Evolutionary conservation across 2,329 filamentous ascomycete genomes (phyloP), one percentile per base, ranked within the genome.

Genomic region (Coniochaeta sp.): DNA sequence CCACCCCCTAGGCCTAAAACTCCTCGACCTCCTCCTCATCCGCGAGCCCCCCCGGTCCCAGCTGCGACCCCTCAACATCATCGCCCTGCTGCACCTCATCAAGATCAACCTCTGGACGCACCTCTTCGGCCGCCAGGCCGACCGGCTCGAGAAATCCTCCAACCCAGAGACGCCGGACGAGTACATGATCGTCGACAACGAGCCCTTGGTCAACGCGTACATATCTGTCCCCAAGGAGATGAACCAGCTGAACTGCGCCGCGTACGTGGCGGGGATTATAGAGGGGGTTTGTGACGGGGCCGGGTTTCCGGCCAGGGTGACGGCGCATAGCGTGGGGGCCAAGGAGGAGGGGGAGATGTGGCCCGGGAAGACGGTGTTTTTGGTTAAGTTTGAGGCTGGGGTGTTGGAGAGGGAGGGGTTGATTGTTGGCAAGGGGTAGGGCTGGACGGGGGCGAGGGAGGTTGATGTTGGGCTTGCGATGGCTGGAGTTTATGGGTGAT

Each of bases 171-270:
- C 91, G 50, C 86, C 89, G 8, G 90, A 94, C 61, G 92, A 97
- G 74, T 99, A 97, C 76, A 97, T 99, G 92, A 94, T 99, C 62
- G 89, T 91, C 62, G 94, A 99, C 72, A 97, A 99, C 71, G 94
- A 97, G 67, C 94, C 94, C 18, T 78, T 97, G 48, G 92, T 97
- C 33, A 97, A 96, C 70, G 86, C 87, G 56, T 97, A 94, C 72
- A 87, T 99, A 65, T 90, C 85, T 61, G 87, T 97, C 50, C 94
- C 94, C 14, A 87, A 87, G 64, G 94, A 99, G 71, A 95, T 99
- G 89, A 91, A 81, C 70, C 89, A 94, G 79, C 78, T 99, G 63
- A 97, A 96, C 69, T 96, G 92, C 70, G 94, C 92, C 16, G 94
- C 94, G 9, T 99, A 89, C 65, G 91, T 96, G 18, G 94, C 94